Percentiles rank a stretch among this genome's conserved stretches.
phyloP scores from a whole-genome alignment of 2,329 filamentous ascomycete genomes.

The Epicoccum nigrum region DNA sequence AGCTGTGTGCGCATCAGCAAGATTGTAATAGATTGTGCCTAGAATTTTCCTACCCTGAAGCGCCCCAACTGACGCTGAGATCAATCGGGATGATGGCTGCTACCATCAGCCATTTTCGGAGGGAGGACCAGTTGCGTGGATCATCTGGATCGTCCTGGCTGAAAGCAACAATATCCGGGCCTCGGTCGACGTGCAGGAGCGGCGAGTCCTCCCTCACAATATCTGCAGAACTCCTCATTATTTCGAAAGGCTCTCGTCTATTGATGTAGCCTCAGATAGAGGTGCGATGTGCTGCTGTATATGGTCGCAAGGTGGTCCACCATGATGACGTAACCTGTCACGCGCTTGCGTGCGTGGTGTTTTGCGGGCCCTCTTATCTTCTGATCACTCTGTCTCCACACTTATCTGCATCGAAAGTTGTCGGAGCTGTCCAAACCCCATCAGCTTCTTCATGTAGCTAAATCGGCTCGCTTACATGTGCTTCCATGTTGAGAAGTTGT shows the following conservation, averaged over 20 bases:
- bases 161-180: constrained; percentile 22
- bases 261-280: neutral
- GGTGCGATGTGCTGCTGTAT: neutral
- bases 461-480: neutral
- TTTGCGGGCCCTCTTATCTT: constrained; percentile 14
- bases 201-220: constrained; percentile 10
- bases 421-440: neutral
- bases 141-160: constrained; percentile 34
- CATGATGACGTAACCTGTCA: constrained; percentile 16
- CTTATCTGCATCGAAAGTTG: neutral
- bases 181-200: constrained; percentile 10
- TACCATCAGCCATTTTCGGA: constrained; percentile 46
- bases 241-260: too few species aligned
- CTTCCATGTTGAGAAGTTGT: neutral
- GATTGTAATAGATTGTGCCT: neutral
- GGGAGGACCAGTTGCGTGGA: constrained; percentile 43
- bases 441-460: constrained; percentile 1
- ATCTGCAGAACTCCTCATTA: constrained; percentile 10
- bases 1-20: constrained; percentile 25
- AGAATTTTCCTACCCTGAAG: constrained; percentile 45
- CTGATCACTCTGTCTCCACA: neutral
- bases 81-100: constrained; percentile 46
- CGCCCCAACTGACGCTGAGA: constrained; percentile 51
- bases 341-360: constrained; percentile 14
- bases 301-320: neutral